A percentile compares a stretch with the other conserved stretches of the same genome.
These are phyloP conservation scores for Mycena haematopus DNA, from an alignment of 768 basidiomycete species.

Conservation along the genomic window DNA sequence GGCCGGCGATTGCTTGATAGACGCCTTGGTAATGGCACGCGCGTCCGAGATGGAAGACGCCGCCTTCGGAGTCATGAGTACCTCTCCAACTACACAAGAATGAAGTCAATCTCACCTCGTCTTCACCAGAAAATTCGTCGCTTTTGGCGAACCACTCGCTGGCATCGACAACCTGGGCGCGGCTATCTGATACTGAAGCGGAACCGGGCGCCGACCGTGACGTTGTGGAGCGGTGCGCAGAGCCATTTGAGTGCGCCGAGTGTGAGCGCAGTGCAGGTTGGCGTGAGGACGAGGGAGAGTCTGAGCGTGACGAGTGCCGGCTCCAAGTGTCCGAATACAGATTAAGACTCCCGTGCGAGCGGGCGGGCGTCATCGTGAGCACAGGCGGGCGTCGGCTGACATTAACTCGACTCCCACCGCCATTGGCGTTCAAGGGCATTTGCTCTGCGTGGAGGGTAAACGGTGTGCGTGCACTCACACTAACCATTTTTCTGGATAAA, in stretches of 20 bases:
- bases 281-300: conserved; percentile 16
- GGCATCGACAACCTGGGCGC: not conserved
- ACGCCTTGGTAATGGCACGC: not conserved
- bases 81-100: not conserved
- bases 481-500: conserved; percentile 21
- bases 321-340: not conserved
- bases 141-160: conserved; percentile 23
- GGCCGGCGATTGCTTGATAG: not conserved
- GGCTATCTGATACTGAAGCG: not conserved
- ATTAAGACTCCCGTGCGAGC: conserved; percentile 14
- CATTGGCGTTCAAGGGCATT: not conserved
- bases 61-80: not conserved
- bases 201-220: not conserved
- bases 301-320: not conserved
- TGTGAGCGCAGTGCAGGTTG: conserved; percentile 1
- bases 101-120: conserved; percentile 17
- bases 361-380: conserved; percentile 25
- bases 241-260: not conserved
- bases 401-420: not conserved
- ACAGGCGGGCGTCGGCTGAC: conserved; percentile 18
- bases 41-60: not conserved
- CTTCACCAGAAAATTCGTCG: conserved; percentile 14
- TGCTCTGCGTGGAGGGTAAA: conserved; percentile 18
- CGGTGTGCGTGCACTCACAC: conserved; percentile 24
- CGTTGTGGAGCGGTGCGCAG: not conserved